Base-by-base conservation (phyloP, 768 basidiomycete species). In the Trametes meyenii region DNA sequence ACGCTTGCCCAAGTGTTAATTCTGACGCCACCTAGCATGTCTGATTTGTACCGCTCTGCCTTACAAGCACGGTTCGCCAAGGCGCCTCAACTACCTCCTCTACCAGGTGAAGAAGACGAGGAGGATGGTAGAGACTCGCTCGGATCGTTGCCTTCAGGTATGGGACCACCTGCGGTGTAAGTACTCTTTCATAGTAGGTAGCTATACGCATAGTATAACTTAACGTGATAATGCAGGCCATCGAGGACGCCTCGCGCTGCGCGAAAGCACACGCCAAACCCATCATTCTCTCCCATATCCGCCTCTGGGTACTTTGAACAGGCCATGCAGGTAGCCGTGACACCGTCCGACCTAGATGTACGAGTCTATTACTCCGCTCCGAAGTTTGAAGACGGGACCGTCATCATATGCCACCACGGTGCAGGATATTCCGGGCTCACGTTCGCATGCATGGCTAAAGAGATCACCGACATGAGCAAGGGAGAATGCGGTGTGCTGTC, bases 341-440 rank as follows among this genome's bases (percentile, higher is more conserved):
- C 85, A 5, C 70, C 77, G 13, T 78, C 86, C 7, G 78, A 78
- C 19, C 83, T 93, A 5, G 86, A 89, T 50, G 84, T 86, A 66
- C 81, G 96, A 33, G 88, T 86, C 11, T 97, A 98, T 74, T 91
- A 96, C 71, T 90, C 92, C 0, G 83, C 89, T 1, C 85, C 94
- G 1, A 79, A 79, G 50, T 73, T 75, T 33, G 65, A 76, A 19
- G 77, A 79, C 53, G 80, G 79, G 17, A 87, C 89, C 0, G 85
- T 96, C 3, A 83, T 98, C 72, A 82, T 98, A 5, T 96, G 92
- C 75, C 95, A 97, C 69, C 96, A 99, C 67, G 97, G 97, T 1
- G 96, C 94, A 0, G 97, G 97, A 14, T 94, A 94, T 71, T 88
- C 89, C 0, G 97, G 86, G 0, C 78, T 98, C 62, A 92, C 85